Evolutionary conservation across 495 filamentous ascomycete genomes (phyloP).

Genomic region (Chaetomium fimeti): DNA sequence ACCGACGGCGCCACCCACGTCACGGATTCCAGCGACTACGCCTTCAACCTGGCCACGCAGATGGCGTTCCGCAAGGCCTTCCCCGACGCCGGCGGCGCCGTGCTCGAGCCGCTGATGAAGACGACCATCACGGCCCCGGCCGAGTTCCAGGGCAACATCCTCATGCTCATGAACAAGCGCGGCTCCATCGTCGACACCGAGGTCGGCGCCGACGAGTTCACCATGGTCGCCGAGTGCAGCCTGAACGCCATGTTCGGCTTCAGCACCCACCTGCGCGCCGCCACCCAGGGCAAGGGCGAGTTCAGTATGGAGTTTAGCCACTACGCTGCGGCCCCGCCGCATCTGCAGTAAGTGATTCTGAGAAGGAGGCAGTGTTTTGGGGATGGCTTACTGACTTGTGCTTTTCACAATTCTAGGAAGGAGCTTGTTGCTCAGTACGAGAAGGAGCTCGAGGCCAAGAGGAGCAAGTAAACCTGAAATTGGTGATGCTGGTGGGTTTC

Average conservation of each 20-base stretch:
- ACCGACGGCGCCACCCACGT: constrained; percentile 98
- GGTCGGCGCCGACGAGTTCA: constrained; percentile 92
- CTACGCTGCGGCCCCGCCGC: constrained; percentile 81
- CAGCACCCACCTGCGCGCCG: constrained; percentile 80
- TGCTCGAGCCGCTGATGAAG: constrained; percentile 98
- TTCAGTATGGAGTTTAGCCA: constrained; percentile 99
- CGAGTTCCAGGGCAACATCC: constrained; percentile 97
- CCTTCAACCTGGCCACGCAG: constrained; percentile 96
- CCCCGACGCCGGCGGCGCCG: constrained; percentile 66
- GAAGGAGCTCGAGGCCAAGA: constrained; percentile 76
- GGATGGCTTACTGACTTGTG: constrained; percentile 3
- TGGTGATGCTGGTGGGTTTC: not conserved
- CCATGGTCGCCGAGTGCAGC: constrained; percentile 87
- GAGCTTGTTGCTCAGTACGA: constrained; percentile 85
- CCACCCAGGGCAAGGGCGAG: constrained; percentile 98
- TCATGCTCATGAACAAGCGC: constrained; percentile 94
- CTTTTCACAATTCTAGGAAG: constrained; percentile 53
- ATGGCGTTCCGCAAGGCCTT: constrained; percentile 98
- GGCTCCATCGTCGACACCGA: constrained; percentile 95
- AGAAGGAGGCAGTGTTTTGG: too few relatives aligned
- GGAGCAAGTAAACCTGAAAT: constrained; percentile 43
- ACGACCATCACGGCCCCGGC: constrained; percentile 91
- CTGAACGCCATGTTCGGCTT: constrained; percentile 98
- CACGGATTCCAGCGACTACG: constrained; percentile 96
- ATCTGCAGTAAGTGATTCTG: constrained; percentile 71